Evolutionary conservation across 257 asterid species (phyloP).

Genomic region (Cruciata laevipes): DNA sequence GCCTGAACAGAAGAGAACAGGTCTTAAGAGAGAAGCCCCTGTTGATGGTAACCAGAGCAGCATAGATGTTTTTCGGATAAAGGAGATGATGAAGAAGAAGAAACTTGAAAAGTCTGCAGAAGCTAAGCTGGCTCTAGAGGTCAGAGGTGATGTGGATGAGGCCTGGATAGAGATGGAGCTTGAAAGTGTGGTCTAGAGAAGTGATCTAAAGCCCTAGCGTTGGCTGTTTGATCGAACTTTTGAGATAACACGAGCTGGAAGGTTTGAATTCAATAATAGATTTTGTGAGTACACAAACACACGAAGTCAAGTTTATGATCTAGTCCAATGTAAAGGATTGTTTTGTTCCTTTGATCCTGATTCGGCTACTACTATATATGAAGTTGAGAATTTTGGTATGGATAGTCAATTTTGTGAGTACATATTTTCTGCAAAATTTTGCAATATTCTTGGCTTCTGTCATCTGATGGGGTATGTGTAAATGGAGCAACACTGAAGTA

Average conservation of each 20-base stretch:
- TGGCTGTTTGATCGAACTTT: too few relatives aligned
- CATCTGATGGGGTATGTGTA: too few relatives aligned
- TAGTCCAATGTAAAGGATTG: neutral
- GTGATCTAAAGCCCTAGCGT: neutral
- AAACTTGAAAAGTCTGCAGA: neutral
- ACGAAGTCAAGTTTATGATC: neutral
- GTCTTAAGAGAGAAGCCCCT: neutral
- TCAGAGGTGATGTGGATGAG: neutral
- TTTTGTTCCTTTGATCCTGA: neutral
- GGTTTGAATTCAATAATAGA: neutral
- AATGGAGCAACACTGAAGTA: too few relatives aligned
- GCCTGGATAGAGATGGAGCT: neutral
- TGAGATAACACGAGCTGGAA: neutral
- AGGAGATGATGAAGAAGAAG: neutral
- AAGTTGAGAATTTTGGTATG: neutral
- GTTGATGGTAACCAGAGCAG: neutral
- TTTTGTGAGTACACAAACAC: neutral
- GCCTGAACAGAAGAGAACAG: neutral
- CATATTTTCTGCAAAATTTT: neutral
- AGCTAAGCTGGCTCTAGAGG: neutral
- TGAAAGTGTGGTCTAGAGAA: neutral
- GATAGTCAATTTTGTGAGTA: neutral
- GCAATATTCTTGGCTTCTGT: neutral
- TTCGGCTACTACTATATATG: neutral
- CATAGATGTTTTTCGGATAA: neutral